Base-by-base conservation (phyloP, 768 basidiomycete species). In the Boletus vinaceobasis region DNA sequence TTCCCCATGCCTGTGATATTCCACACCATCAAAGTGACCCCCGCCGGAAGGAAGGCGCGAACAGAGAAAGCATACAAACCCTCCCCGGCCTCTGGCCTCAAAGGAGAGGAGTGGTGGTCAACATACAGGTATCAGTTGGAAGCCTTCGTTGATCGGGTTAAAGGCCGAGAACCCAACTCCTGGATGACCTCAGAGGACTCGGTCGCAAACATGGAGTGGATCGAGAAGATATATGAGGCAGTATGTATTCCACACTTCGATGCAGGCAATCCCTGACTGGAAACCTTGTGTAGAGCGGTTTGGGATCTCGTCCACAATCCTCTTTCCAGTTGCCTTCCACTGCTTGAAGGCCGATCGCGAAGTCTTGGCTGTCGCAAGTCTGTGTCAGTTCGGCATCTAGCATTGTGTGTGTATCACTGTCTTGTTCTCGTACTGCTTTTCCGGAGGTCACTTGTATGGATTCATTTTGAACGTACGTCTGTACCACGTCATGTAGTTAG, bases 61-160 rank as follows among this genome's bases (percentile, higher is more conserved):
- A 73, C 70, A 10, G 78, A 79, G 62, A 79, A 78, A 62, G 71
- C 64, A 3, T 82, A 82, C 60, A 75, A 65, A 21, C 77, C 73
- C 60, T 55, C 52, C 48, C 51, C 53, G 11, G 62, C 59, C 39
- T 72, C 73, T 43, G 61, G 50, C 9, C 40, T 38, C 36, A 74
- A 78, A 51, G 83, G 83, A 21, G 77, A 84, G 65, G 71, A 72
- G 9, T 83, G 80, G 78, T 87, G 84, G 84, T 72, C 79, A 36
- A 79, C 83, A 23, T 71, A 73, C 52, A 65, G 72, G 26, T 83
- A 79, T 56, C 84, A 86, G 66, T 68, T 86, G 36, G 84, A 87
- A 68, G 81, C 80, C 7, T 86, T 86, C 52, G 79, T 87, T 8
- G 80, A 88, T 61, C 77, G 74, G 63, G 56, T 87, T 43, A 73